Base-by-base conservation (phyloP, 1,139 yeast species). In the Taiozyma onychis region DNA sequence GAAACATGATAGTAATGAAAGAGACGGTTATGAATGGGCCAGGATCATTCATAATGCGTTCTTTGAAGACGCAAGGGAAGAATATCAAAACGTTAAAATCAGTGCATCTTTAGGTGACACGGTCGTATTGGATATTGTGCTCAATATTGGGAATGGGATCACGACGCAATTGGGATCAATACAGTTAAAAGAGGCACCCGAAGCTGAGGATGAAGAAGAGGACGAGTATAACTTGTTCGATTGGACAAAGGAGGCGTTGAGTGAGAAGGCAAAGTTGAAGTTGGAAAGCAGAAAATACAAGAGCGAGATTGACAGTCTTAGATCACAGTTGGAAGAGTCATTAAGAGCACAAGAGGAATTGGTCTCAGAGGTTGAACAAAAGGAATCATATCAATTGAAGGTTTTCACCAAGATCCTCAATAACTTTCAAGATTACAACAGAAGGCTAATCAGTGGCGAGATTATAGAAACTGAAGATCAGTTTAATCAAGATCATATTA, bases 321-420 rank as follows among this genome's bases (percentile, higher is more conserved):
- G 50, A 14, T 45, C 41, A 11, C 57, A 60, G 11, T 51, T 60
- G 50, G 46, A 53, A 10, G 54, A 54, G 21, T 57, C 60, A 6
- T 46, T 55, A 28, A 44, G 46, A 6, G 54, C 55, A 3, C 59
- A 63, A 35, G 57, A 57, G 2, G 54, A 54, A 2, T 47, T 66
- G 44, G 47, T 63, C 2, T 46, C 49, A 9, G 51, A 52, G 14
- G 37, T 51, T 39, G 32, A 42, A 26, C 32, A 16, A 8, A 53
- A 57, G 43, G 53, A 57, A 39, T 18, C 43, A 7, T 45, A 30
- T 14, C 55, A 55, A 16, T 21, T 59, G 44, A 49, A 48, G 54
- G 48, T 65, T 1, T 56, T 64, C 30, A 55, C 67, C 0, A 56
- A 54, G 14, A 46, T 68, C 10, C 34, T 68, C 18, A 65, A 66